These are phyloP conservation scores for Phytophthora macrochlamydospora DNA, from an alignment of 352 stramenopile genomes.

Conservation along the genomic window DNA sequence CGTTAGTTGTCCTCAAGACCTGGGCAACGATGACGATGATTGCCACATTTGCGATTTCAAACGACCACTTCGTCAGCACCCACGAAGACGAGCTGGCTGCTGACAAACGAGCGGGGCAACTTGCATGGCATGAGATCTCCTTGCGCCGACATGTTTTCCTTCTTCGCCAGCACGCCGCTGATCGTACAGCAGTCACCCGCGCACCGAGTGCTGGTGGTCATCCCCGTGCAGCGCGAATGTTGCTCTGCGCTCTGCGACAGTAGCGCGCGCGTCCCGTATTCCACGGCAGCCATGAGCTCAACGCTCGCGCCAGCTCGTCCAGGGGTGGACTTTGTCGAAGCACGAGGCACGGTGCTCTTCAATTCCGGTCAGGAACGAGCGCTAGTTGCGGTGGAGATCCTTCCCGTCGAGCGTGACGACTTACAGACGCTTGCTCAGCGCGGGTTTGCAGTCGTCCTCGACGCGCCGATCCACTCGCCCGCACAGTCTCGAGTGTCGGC, in stretches of 20 bases:
- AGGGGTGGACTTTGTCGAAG: constrained; percentile 30
- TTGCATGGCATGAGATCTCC: constrained; percentile 10
- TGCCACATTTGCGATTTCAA: constrained; percentile 6
- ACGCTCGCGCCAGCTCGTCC: constrained; percentile 14
- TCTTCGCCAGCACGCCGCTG: constrained; percentile 19
- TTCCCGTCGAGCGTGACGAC: constrained; percentile 16
- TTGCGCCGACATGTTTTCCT: constrained; percentile 24
- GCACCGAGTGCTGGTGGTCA: constrained; percentile 23
- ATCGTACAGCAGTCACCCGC: constrained; percentile 21
- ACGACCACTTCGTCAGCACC: background rate
- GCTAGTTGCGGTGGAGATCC: constrained; percentile 32
- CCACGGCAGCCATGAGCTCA: constrained; percentile 5
- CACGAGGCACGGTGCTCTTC: constrained; percentile 32
- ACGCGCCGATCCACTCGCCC: constrained; percentile 10
- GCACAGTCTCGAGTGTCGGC: constrained; percentile 3
- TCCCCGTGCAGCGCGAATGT: constrained; percentile 28
- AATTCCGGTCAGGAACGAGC: constrained; percentile 18
- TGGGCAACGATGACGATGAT: constrained; percentile 4
- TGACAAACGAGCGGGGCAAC: constrained; percentile 1
- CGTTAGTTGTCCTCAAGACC: constrained; percentile 4
- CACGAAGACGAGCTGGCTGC: background rate
- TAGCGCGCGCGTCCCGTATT: constrained; percentile 24
- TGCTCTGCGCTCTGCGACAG: constrained; percentile 14
- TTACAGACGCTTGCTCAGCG: constrained; percentile 4
- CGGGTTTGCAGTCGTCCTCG: constrained; percentile 23